Percentiles rank a stretch among this genome's conserved stretches.
Evolutionary conservation across 1,139 yeast genomes (phyloP).

Genomic region (Meyerozyma sp.): DNA sequence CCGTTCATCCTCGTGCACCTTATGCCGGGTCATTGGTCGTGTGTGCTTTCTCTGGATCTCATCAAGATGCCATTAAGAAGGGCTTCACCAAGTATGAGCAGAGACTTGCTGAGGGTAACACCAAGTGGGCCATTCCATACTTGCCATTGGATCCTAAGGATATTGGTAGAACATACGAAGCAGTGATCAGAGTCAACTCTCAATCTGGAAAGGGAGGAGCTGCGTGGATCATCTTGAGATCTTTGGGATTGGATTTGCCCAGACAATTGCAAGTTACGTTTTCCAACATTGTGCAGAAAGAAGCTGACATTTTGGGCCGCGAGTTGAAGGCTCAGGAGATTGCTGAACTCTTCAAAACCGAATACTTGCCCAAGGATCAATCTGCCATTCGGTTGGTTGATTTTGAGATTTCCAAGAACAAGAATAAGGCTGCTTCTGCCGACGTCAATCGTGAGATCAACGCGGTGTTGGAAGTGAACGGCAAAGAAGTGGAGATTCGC

Average conservation of each 20-base stretch:
- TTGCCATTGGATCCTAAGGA: constrained; percentile 47
- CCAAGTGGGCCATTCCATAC: constrained; percentile 40
- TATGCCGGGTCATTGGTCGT: constrained; percentile 46
- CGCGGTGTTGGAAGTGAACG: constrained; percentile 20
- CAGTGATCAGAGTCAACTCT: constrained; percentile 47
- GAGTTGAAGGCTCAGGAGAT: constrained; percentile 43
- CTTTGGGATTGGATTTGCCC: constrained; percentile 44
- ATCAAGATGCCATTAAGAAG: constrained; percentile 48
- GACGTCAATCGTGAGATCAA: constrained; percentile 26
- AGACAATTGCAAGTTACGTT: constrained; percentile 41
- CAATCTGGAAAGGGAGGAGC: constrained; percentile 50
- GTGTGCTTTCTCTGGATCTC: constrained; percentile 46
- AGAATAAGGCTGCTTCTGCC: constrained; percentile 10
- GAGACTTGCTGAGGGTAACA: constrained; percentile 17
- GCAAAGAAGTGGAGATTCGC: constrained; percentile 16
- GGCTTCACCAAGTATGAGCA: constrained; percentile 32
- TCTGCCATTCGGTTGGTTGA: constrained; percentile 27
- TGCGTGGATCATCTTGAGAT: constrained; percentile 45
- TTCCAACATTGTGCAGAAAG: constrained; percentile 33
- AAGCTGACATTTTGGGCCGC: constrained; percentile 39
- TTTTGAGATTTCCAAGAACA: constrained; percentile 27
- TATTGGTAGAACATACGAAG: constrained; percentile 46
- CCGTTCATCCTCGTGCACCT: constrained; percentile 45
- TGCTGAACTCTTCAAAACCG: constrained; percentile 29
- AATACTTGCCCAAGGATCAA: constrained; percentile 22